Evolutionary conservation across 352 stramenopile genomes (phyloP).

Genomic region (Phytophthora europaea): DNA sequence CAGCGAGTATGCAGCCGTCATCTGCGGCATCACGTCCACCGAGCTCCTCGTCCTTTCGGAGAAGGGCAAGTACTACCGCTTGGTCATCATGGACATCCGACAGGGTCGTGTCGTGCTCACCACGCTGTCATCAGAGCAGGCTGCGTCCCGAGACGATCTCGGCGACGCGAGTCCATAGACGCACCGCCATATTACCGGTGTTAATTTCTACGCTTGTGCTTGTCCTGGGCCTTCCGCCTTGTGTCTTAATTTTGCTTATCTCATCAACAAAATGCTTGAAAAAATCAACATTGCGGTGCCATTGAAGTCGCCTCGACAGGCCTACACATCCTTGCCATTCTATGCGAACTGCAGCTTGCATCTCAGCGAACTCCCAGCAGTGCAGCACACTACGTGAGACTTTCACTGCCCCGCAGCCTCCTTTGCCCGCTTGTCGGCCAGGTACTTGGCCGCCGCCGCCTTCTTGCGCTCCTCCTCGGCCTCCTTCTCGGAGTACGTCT

Average conservation of each 20-base stretch:
- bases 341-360: conserved; percentile 15
- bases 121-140: conserved; percentile 62
- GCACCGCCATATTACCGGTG: conserved; percentile 20
- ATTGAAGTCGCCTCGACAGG: conserved; percentile 19
- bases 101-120: conserved; percentile 70
- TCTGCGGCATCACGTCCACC: conserved; percentile 73
- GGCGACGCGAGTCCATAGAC: conserved; percentile 57
- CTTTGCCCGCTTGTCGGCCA: conserved; percentile 61
- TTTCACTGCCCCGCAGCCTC: conserved; percentile 39
- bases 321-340: conserved; percentile 18
- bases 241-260: conserved; percentile 47
- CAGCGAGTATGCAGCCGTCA: conserved; percentile 73
- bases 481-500: conserved; percentile 79
- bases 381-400: neutral
- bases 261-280: conserved; percentile 35
- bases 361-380: neutral
- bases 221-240: conserved; percentile 32
- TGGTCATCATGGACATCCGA: conserved; percentile 83
- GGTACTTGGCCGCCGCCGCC: conserved; percentile 61
- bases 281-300: conserved; percentile 39
- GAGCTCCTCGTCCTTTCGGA: conserved; percentile 86
- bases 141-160: conserved; percentile 56
- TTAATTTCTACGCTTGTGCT: conserved; percentile 33
- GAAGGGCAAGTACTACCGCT: conserved; percentile 80
- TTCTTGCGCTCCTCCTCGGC: conserved; percentile 43